Base-by-base conservation (phyloP, 345 rosid genomes). In the Citrus inodora region DNA sequence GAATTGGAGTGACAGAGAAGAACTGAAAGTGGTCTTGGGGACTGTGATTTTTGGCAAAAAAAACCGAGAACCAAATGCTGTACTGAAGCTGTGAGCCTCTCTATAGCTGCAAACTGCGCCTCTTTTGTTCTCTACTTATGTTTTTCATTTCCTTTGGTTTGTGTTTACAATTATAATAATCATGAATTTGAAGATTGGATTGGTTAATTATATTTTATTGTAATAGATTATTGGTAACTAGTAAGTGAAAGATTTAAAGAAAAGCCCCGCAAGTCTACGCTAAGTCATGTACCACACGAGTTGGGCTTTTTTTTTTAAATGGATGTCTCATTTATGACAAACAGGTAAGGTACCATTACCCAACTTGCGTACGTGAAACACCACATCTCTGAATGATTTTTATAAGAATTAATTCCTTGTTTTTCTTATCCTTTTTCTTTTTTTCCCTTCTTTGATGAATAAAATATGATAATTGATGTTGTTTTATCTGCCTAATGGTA, bases 1-100 rank as follows among this genome's bases (percentile, higher is more conserved):
- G 80, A 82, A 78, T 38, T 80, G 79, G 79, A 81, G 83, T 37
- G 73, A 75, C 87, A 79, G 79, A 81, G 78, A 56, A 60, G 65
- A 59, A 79, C 67, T 71, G 62, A 55, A 7, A 77, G 83, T 67
- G 82, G 85, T 55, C 32, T 81, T 74, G 69, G 82, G 76, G 82
- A 60, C 68, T 66, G 85, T 83, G 81, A 79, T 69, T 73, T 80
- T 76, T 71, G 75, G 80, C 70, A 4, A 67, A 65, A 74, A 32
- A 74, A 59, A 33, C 38, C 70, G 70, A 80, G 38, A 19, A 2
- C 28, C 32, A 46, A 16, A 46, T 27, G 74, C 35, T 53, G 51
- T 25, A 55, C 67, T 40, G 24, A n/a, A 30, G 16, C 37, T 67
- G 83, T 48, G 70, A 64, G 73, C 75, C 67, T 73, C 13, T 21